A percentile compares a stretch with the other conserved stretches of the same genome.
phyloP scores from a whole-genome alignment of 176 grass and related monocot genomes.

The Carex cristatella region DNA sequence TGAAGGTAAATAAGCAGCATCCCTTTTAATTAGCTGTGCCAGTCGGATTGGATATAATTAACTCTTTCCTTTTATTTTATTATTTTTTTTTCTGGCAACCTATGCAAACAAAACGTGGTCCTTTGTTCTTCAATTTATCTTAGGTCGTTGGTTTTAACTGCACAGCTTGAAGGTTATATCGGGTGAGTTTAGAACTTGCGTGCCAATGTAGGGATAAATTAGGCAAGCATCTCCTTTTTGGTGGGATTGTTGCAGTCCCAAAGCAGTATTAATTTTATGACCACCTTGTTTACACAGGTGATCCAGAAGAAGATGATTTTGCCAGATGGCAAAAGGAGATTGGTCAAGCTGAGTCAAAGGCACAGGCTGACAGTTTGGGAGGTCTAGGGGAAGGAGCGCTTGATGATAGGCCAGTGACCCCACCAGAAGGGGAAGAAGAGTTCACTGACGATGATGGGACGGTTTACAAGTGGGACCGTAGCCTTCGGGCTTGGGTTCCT shows the following conservation, averaged over 20 bases:
- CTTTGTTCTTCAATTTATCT: neutral
- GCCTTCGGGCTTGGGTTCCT: constrained; percentile 82
- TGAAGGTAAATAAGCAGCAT: neutral
- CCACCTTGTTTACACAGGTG: neutral
- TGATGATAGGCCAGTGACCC: constrained; percentile 62
- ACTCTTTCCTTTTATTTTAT: neutral
- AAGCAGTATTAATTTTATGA: neutral
- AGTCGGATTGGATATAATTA: neutral
- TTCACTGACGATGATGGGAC: constrained; percentile 96
- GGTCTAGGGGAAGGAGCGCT: constrained; percentile 12
- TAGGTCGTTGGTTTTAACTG: constrained; percentile 3
- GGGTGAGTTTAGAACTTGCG: neutral
- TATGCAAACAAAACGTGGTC: constrained; percentile 30
- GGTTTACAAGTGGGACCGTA: constrained; percentile 84
- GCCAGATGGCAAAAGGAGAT: constrained; percentile 81
- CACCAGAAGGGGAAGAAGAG: constrained; percentile 87
- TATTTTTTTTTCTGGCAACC: neutral
- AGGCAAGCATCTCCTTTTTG: neutral
- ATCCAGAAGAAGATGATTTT: constrained; percentile 45
- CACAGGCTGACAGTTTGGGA: constrained; percentile 34
- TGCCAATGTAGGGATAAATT: neutral
- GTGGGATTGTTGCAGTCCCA: neutral
- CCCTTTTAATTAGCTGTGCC: neutral
- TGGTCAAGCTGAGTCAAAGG: constrained; percentile 44
- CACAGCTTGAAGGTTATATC: neutral